Percentiles rank a stretch among this genome's conserved stretches.
phyloP scores from a whole-genome alignment of 208 protist species.

The Leptomonas seymouri region DNA sequence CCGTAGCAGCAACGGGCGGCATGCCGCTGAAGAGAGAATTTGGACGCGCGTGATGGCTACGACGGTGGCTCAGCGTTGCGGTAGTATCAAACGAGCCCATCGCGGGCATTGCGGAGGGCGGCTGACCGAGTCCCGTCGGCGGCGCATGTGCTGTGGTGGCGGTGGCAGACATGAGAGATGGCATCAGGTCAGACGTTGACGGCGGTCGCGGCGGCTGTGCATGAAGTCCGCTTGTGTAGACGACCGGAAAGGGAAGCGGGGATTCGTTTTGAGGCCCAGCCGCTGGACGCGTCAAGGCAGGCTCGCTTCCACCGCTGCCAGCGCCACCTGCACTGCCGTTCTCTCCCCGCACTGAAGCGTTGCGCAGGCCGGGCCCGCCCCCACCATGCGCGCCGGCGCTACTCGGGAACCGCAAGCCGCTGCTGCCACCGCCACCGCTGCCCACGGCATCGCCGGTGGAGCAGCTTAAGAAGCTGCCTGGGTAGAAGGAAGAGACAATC shows the following conservation, averaged over 20 bases:
- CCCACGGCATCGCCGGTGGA: conserved; percentile 2
- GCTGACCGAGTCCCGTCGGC: not conserved
- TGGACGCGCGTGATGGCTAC: conserved; percentile 14
- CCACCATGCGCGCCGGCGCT: not conserved
- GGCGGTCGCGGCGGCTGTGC: not conserved
- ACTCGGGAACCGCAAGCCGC: not conserved
- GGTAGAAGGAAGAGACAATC: conserved; percentile 26
- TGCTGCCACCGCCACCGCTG: conserved; percentile 4
- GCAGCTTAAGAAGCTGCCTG: conserved; percentile 25
- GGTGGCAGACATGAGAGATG: conserved; percentile 1
- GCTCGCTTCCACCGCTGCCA: not conserved
- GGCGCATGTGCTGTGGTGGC: not conserved
- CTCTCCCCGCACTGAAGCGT: not conserved
- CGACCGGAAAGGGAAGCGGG: not conserved
- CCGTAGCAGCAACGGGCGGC: not conserved
- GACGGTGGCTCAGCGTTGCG: conserved; percentile 11
- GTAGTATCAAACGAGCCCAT: conserved; percentile 16
- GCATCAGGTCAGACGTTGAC: not conserved
- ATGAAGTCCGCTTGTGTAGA: not conserved
- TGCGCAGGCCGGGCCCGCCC: not conserved
- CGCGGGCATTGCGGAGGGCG: conserved; percentile 1
- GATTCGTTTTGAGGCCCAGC: not conserved
- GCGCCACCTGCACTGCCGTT: not conserved
- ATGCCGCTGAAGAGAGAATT: conserved; percentile 6
- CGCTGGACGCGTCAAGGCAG: not conserved